Base-by-base conservation (phyloP, 108 stramenopile genomes). In the Fragilaria radians region DNA sequence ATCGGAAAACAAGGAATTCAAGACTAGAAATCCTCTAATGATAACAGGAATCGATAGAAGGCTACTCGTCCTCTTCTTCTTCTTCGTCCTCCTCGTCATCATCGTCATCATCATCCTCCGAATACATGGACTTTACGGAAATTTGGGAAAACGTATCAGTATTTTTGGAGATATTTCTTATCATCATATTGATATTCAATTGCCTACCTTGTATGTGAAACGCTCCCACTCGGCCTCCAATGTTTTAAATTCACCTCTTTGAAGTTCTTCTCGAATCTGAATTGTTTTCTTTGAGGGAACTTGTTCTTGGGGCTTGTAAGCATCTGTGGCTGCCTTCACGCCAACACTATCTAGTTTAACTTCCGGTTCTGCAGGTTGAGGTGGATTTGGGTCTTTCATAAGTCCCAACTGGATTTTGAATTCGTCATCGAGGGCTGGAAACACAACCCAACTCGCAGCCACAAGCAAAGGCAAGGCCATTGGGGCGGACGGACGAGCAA, bases 371-470 rank as follows among this genome's bases (percentile, higher is more conserved):
- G 36, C 11, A 7, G 36, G 36, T 14, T 7, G 11, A 11, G 36
- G 36, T 42, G 36, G 36, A 31, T 74, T 56, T 0, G 71, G 67
- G 60, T 75, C 71, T 5, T 65, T 57, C 62, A 67, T 65, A 18
- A 80, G 19, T 11, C 78, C 78, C 53, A 76, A 59, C 5, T 30
- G 17, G 14, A 72, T 64, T 48, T 80, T 80, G 62, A 71, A 76
- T 25, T 61, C 64, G 46, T 76, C 74, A 34, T 72, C 68, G 0
- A 80, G 68, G 28, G 78, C 78, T 0, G 78, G 78, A 74, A 74
- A 80, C 27, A 80, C 63, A 53, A 80, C 76, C 78, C 78, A 80
- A 5, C 72, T 47, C 9, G 57, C 78, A n/a, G 74, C 78, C 11
- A 54, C 63, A 9, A 59, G 60, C 11, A 66, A 58, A 18, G 78